Base-by-base conservation (phyloP, 306 rosid genomes). In the Castanea crenata region DNA sequence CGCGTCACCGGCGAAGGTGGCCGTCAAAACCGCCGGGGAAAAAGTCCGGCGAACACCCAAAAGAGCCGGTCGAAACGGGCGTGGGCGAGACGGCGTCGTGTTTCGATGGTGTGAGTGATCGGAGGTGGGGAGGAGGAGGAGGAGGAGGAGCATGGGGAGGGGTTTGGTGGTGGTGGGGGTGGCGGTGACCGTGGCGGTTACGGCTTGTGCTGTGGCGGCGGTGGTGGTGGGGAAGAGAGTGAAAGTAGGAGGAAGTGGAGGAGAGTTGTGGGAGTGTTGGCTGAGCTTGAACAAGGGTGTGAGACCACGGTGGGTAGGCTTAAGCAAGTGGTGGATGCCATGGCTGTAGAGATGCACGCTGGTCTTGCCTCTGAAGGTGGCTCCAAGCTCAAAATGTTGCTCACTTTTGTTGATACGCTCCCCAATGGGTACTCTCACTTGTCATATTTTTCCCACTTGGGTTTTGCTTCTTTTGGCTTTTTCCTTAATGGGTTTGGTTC, bases 321-420 rank as follows among this genome's bases (percentile, higher is more conserved):
- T 80, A 90, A 73, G 79, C 97, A 94, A 55, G 98, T 94, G 77
- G 96, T 92, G 52, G 97, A 92, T 83, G 98, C 98, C 32, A 88
- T 94, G 97, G 97, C 97, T 1, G 98, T 94, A 29, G 98, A 94
- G 96, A 94, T 94, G 98, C 98, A 92, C 87, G 98, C 98, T 35
- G 98, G 98, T 41, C 85, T 94, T 75, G 98, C 98, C 27, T 92
- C 98, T 27, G 94, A 92, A 83, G 97, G 98, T 74, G 98, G 98
- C 79, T 94, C 98, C 23, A 94, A 92, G 88, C 98, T 94, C 89
- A 92, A 90, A 92, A 94, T 94, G 98, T 87, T 94, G 74, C 94
- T 94, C 91, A 92, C 97, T 15, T 94, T 78, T 78, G 96, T 94
- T 15, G 98, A 92, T 86, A 83, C 82, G 73, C 93, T 94, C 5